Percentiles rank a stretch among this genome's conserved stretches.
Evolutionary conservation across 331 rosid genomes (phyloP).

Genomic region (Rhamnella rubrinervis): DNA sequence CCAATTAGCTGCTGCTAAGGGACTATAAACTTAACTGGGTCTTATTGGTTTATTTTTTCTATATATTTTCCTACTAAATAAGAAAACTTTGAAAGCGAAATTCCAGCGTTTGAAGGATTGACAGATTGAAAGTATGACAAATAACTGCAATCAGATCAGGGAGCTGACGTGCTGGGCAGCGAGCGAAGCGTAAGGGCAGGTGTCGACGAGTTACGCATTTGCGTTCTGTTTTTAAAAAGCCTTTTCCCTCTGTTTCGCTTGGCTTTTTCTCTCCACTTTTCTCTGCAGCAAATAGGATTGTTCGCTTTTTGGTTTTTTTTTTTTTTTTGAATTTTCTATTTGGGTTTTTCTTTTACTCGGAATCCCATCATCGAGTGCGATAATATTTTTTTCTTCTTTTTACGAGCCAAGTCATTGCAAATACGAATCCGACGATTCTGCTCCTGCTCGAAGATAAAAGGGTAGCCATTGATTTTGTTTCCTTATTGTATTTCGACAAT

Average conservation of each 20-base stretch:
- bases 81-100: constrained; percentile 9
- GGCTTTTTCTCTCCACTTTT: constrained; percentile 23
- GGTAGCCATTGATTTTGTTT: background rate
- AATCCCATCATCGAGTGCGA: background rate
- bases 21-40: background rate
- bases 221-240: constrained; percentile 4
- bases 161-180: constrained; percentile 39
- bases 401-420: background rate
- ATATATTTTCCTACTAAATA: background rate
- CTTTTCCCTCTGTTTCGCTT: constrained; percentile 13
- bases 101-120: constrained; percentile 2
- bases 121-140: constrained; percentile 15
- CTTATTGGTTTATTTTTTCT: background rate
- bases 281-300: constrained; percentile 27
- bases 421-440: background rate
- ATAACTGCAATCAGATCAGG: constrained; percentile 22
- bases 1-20: background rate
- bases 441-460: constrained; percentile 10
- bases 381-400: background rate
- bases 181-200: constrained; percentile 36
- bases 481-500: constrained; percentile 10
- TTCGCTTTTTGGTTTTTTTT: background rate
- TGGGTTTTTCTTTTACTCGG: constrained; percentile 10
- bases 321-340: constrained; percentile 14
- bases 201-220: constrained; percentile 34